A percentile compares a stretch with the other conserved stretches of the same genome.
phyloP scores from a whole-genome alignment of 176 grass and related monocot genomes.

The Tillandsia leiboldiana region DNA sequence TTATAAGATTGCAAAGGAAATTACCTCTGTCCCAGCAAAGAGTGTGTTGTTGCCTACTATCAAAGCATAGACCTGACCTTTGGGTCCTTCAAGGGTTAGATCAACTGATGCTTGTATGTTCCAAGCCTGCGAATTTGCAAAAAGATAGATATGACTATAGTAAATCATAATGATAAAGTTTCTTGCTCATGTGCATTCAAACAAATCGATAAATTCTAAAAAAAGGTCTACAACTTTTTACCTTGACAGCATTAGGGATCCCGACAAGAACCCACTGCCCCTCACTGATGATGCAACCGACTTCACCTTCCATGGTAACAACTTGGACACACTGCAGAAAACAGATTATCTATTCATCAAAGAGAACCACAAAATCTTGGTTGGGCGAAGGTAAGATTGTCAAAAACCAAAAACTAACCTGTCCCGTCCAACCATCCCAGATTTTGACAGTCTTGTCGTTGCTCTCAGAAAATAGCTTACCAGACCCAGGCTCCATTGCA shows the following conservation, averaged over 20 bases:
- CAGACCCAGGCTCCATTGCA: slow-evolving; percentile 2
- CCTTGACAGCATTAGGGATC: slow-evolving; percentile 14
- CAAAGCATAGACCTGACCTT: slow-evolving; percentile 31
- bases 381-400: not conserved
- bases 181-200: not conserved
- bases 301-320: slow-evolving; percentile 15
- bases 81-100: slow-evolving; percentile 13
- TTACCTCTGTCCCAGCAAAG: slow-evolving; percentile 81
- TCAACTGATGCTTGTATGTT: slow-evolving; percentile 7
- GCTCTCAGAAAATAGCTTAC: slow-evolving; percentile 18
- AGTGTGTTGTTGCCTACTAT: slow-evolving; percentile 62
- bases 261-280: slow-evolving; percentile 15
- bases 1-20: not conserved
- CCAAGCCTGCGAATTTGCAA: slow-evolving; percentile 8
- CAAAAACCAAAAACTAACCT: slow-evolving; percentile 1
- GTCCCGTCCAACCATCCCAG: slow-evolving; percentile 11
- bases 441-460: slow-evolving; percentile 16
- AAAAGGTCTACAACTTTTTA: not conserved
- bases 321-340: slow-evolving; percentile 7
- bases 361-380: not conserved
- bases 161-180: not conserved
- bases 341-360: not conserved
- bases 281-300: slow-evolving; percentile 19
- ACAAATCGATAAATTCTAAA: not conserved
- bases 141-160: not conserved